Evolutionary conservation across 495 filamentous ascomycete genomes (phyloP).

Genomic region (Xylaria intraflava): DNA sequence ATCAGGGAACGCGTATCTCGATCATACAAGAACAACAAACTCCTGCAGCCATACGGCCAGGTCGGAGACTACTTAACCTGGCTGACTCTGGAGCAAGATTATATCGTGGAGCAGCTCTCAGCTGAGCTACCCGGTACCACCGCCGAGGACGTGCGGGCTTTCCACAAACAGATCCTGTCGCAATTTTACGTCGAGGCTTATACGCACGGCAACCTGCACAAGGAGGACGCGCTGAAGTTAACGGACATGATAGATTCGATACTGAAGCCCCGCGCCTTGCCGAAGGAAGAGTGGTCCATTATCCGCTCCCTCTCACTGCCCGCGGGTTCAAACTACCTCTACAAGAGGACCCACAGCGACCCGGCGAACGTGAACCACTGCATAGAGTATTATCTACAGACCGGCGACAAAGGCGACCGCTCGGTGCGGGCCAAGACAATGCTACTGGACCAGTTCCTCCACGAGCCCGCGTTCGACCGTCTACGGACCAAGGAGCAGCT

Average conservation of each 20-base stretch:
- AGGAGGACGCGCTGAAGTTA: constrained; percentile 86
- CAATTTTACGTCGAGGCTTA: constrained; percentile 85
- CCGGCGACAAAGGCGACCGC: constrained; percentile 66
- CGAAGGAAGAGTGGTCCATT: constrained; percentile 73
- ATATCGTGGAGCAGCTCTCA: constrained; percentile 74
- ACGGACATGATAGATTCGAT: constrained; percentile 74
- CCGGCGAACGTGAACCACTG: constrained; percentile 93
- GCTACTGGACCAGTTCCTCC: constrained; percentile 82
- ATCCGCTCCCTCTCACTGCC: constrained; percentile 71
- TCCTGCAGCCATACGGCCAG: constrained; percentile 81
- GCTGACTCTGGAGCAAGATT: constrained; percentile 68
- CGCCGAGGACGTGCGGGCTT: constrained; percentile 63
- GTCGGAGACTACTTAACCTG: constrained; percentile 79
- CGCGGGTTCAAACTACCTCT: constrained; percentile 73
- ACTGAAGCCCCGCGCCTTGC: constrained; percentile 68
- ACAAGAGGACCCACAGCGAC: constrained; percentile 72
- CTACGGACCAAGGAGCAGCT: constrained; percentile 96
- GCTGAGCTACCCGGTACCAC: constrained; percentile 70
- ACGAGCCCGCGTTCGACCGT: constrained; percentile 91
- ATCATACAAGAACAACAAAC: constrained; percentile 77
- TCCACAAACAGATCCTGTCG: constrained; percentile 72
- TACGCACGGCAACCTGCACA: constrained; percentile 89
- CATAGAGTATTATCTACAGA: constrained; percentile 82
- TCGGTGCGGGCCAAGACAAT: constrained; percentile 65
- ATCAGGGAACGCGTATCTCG: constrained; percentile 80